Base-by-base conservation (phyloP, 257 asterid species). In the Paulownia fortunei region DNA sequence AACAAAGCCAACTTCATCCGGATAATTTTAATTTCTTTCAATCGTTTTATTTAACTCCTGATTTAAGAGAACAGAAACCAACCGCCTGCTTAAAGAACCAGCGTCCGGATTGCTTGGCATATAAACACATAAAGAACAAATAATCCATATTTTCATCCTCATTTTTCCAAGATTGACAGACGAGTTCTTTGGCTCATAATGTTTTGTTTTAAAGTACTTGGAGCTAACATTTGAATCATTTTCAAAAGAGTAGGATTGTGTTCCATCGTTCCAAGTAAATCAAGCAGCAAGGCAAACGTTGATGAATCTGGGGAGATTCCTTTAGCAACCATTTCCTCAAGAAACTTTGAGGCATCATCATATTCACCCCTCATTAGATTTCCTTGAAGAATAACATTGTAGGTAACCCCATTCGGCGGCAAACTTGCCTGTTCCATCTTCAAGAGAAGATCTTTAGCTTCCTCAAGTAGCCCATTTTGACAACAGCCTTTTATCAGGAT, bases 361-460 rank as follows among this genome's bases (percentile, higher is more conserved):
- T 34, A 13, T 69, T 76, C 54, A 49, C 69, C 69, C 44, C 49
- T 75, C 63, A 51, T 49, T 1, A 82, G 65, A 65, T 19, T 44
- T n/a, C 82, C 82, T 46, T 62, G 72, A 34, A 77, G 64, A 73
- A 84, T 69, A 47, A 67, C 37, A 74, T 74, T 78, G 65, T 64
- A 81, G 19, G 86, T 58, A 23, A 61, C 23, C 51, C 51, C 12
- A 42, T 42, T 9, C 0, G 72, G 82, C 21, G 46, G 44, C 76
- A 78, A 1, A 52, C 24, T 52, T 72, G 76, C 24, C 9, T 64
- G 51, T 42, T 69, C 72, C 85, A 84, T 80, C 23, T 39, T 55
- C 71, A 36, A 27, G 18, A 84, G 63, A 41, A 84, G 69, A 52
- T 69, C 58, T 69, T 62, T 81, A 51, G 77, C 88, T 70, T 84